Evolutionary conservation across 257 asterid species (phyloP).

Genomic region (Nicotiana paniculata): DNA sequence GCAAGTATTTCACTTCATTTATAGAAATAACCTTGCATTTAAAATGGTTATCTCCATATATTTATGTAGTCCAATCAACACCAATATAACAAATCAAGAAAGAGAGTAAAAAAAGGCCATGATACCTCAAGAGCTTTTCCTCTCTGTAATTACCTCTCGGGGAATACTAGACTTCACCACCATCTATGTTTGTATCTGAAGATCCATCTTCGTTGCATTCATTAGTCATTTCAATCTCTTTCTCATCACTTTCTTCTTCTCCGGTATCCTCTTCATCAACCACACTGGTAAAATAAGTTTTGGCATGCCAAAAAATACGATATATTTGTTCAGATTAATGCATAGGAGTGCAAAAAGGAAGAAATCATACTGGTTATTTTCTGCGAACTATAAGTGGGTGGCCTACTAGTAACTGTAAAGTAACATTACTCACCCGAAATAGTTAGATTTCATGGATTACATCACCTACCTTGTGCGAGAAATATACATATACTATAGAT

Average conservation of each 20-base stretch:
- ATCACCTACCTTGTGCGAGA: no score
- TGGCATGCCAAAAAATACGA: no score
- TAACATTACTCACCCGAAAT: no score
- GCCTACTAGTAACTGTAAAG: no score
- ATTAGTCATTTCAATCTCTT: constrained; percentile 4
- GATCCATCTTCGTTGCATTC: constrained; percentile 24
- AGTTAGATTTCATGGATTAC: no score
- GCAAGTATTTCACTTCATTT: no score
- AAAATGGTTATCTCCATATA: background rate
- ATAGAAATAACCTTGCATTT: no score
- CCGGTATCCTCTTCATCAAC: constrained; percentile 23
- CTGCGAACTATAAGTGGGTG: no score
- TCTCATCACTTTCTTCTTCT: background rate
- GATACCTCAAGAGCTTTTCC: constrained; percentile 3
- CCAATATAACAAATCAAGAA: background rate
- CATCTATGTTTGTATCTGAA: constrained; percentile 34
- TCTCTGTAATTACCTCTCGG: background rate
- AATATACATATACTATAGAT: no score
- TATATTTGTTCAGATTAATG: no score
- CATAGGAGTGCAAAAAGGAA: no score
- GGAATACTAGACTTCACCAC: constrained; percentile 39
- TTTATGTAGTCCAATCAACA: background rate
- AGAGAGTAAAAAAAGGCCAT: background rate
- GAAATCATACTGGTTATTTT: background rate
- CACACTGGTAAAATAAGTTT: background rate